Conservation (phyloP, 495 filamentous ascomycete genomes). For the Penicillium paradoxum region DNA sequence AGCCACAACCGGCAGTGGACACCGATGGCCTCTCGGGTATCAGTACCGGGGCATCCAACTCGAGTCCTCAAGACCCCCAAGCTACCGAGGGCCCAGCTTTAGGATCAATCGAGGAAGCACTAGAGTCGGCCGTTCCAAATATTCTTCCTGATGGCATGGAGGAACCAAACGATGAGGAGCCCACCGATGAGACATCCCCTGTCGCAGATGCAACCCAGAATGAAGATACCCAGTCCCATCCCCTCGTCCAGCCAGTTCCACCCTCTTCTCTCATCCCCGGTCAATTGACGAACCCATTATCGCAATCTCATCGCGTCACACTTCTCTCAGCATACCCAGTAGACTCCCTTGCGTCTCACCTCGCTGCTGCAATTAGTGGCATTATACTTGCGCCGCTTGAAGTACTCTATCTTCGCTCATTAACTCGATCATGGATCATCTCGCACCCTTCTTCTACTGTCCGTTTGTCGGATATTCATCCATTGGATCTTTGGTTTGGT, state of each 20-base stretch:
- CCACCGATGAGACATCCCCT: conserved; percentile 8
- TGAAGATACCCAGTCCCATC: background rate
- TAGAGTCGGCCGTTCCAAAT: conserved; percentile 14
- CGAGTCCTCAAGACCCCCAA: conserved; percentile 11
- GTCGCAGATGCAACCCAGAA: background rate
- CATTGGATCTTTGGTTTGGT: conserved; percentile 37
- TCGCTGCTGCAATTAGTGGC: conserved; percentile 38
- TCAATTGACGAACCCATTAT: conserved; percentile 2
- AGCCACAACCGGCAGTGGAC: conserved; percentile 7
- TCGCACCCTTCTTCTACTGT: conserved; percentile 19
- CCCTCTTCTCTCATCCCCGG: conserved; percentile 14
- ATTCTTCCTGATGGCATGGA: conserved; percentile 36
- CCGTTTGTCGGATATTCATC: conserved; percentile 29
- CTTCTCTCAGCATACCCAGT: conserved; percentile 47
- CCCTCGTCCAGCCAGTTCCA: background rate
- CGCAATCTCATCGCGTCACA: conserved; percentile 40
- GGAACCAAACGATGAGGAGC: conserved; percentile 28
- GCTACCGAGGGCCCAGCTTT: conserved; percentile 1
- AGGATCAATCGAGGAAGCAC: conserved; percentile 7
- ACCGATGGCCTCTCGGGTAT: conserved; percentile 24
- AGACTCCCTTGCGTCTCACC: conserved; percentile 41
- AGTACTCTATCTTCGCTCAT: conserved; percentile 43
- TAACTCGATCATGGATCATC: conserved; percentile 39
- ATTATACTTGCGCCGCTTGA: conserved; percentile 46
- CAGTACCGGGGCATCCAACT: conserved; percentile 15